Evolutionary conservation across 2,329 filamentous ascomycete species (phyloP).

Genomic region (Xylaria sp.): DNA sequence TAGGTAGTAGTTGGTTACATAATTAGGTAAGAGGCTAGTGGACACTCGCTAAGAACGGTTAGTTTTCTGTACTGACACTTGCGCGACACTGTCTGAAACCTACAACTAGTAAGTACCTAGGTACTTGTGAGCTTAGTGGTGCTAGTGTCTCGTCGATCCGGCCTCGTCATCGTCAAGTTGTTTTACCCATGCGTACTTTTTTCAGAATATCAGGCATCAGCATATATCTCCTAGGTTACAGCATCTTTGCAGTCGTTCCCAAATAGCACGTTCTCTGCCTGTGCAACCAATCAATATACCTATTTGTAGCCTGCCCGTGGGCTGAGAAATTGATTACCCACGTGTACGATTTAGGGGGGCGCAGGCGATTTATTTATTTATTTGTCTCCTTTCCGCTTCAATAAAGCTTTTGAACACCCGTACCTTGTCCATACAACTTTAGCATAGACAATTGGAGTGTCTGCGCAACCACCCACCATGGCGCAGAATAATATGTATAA

Average conservation of each 20-base stretch:
- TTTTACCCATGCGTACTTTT: neutral
- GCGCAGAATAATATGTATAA: constrained; percentile 92
- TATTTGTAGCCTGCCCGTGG: neutral
- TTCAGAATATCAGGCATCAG: constrained; percentile 31
- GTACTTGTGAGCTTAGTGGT: neutral
- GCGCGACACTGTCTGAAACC: constrained; percentile 17
- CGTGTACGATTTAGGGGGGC: constrained; percentile 17
- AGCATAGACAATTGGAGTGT: constrained; percentile 12
- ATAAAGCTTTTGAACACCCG: neutral
- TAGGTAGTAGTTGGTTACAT: neutral
- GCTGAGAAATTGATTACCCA: constrained; percentile 4
- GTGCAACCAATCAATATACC: constrained; percentile 5
- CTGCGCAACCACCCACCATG: constrained; percentile 59
- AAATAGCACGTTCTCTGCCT: neutral
- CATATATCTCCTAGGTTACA: constrained; percentile 27
- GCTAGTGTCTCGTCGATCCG: constrained; percentile 10
- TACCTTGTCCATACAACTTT: neutral
- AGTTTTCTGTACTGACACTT: neutral
- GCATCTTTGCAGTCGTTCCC: constrained; percentile 1
- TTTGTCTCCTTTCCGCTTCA: constrained; percentile 11
- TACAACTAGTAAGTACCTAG: neutral
- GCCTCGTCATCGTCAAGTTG: constrained; percentile 22
- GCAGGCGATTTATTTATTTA: constrained; percentile 12
- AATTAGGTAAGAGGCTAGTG: neutral
- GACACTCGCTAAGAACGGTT: constrained; percentile 12